These are phyloP conservation scores for Tetrahymena elliotti DNA, from an alignment of 73 alveolate genomes.

Conservation along the genomic window DNA sequence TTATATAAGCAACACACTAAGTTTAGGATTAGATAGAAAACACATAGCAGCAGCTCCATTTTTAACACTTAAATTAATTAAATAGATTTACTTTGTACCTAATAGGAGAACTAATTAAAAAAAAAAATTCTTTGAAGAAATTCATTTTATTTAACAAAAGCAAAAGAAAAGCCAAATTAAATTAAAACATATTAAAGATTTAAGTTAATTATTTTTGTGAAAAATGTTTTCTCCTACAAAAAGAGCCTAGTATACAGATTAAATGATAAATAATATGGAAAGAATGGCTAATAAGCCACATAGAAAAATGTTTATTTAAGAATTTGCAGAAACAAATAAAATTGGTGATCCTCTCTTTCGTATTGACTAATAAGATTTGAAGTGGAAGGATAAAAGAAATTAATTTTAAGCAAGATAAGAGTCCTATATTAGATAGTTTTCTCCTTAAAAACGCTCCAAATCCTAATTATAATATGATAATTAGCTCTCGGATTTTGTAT, in stretches of 20 bases:
- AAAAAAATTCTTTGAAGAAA: neutral
- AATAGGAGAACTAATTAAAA: neutral
- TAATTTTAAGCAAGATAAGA: neutral
- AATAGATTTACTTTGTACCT: neutral
- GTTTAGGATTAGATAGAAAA: too few species aligned
- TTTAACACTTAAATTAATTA: neutral
- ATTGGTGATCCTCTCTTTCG: neutral
- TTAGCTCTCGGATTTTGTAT: neutral
- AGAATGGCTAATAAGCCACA: neutral
- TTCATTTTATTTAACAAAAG: neutral
- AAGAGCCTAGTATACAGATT: neutral
- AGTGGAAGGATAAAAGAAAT: neutral
- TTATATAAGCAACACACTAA: neutral
- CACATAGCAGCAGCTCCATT: neutral
- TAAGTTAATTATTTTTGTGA: neutral
- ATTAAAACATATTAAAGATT: too few species aligned
- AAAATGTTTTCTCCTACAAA: neutral
- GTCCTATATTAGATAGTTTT: neutral
- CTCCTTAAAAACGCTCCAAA: neutral
- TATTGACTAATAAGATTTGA: neutral
- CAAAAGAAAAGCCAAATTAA: neutral
- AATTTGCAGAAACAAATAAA: neutral
- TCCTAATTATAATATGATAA: neutral
- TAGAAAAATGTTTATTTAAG: neutral
- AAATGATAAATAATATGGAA: neutral